Evolutionary conservation across 805 yeast species (phyloP).

Genomic region (Kuraishia piskuri): DNA sequence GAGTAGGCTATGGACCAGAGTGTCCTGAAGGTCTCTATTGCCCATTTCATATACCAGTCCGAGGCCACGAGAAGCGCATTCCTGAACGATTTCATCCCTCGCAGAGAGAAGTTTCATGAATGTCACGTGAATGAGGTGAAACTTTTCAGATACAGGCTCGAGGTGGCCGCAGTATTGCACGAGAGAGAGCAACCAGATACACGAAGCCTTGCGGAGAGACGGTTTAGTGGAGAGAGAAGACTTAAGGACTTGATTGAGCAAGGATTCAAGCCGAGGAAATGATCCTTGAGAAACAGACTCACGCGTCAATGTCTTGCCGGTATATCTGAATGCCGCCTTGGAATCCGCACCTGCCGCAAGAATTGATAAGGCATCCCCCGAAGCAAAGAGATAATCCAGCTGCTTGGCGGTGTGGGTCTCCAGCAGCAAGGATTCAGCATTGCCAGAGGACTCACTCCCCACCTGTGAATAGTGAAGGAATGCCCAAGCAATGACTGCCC

Average conservation of each 20-base stretch:
- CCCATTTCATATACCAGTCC: slow-evolving; percentile 77
- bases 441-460: slow-evolving; percentile 11
- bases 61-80: slow-evolving; percentile 84
- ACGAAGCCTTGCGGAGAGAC: slow-evolving; percentile 59
- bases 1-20: slow-evolving; percentile 63
- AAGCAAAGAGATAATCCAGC: slow-evolving; percentile 64
- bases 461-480: slow-evolving; percentile 34
- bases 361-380: slow-evolving; percentile 78
- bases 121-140: slow-evolving; percentile 59
- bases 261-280: slow-evolving; percentile 10
- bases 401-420: slow-evolving; percentile 61
- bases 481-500: slow-evolving; percentile 47
- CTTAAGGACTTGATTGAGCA: slow-evolving; percentile 42
- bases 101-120: slow-evolving; percentile 77
- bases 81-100: slow-evolving; percentile 83
- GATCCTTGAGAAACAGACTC: slow-evolving; percentile 5
- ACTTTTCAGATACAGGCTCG: slow-evolving; percentile 25
- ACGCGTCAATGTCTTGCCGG: slow-evolving; percentile 36
- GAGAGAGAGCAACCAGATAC: slow-evolving; percentile 79
- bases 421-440: slow-evolving; percentile 35
- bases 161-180: slow-evolving; percentile 63
- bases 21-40: slow-evolving; percentile 55
- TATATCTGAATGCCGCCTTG: slow-evolving; percentile 34
- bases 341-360: slow-evolving; percentile 74
- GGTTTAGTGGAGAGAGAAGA: slow-evolving; percentile 65